Conservation (phyloP, 2,329 filamentous ascomycete species). For the Colletotrichum orchidophilum region DNA sequence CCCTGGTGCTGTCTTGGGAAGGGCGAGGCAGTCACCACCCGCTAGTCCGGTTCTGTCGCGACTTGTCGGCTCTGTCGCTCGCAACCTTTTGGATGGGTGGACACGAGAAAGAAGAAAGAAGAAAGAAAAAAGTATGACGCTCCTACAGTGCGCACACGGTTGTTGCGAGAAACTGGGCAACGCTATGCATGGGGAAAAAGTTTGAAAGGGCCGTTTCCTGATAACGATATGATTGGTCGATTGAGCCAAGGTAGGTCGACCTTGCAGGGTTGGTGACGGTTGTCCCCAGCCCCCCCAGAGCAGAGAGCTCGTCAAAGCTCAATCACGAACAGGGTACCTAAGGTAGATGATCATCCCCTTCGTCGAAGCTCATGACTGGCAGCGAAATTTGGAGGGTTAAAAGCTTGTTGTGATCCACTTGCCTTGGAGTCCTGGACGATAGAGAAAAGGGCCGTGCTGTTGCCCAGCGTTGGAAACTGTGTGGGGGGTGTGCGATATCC, state of each 20-base stretch:
- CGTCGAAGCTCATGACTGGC: constrained; percentile 27
- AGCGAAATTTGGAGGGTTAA: constrained; percentile 25
- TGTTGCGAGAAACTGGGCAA: background rate
- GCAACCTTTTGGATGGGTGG: background rate
- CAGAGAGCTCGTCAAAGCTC: constrained; percentile 16
- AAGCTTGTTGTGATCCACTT: constrained; percentile 35
- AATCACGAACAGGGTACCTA: constrained; percentile 23
- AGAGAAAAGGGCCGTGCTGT: constrained; percentile 16
- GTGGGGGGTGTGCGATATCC: constrained; percentile 11
- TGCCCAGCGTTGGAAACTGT: constrained; percentile 10
- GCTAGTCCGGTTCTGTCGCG: background rate
- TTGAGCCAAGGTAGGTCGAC: background rate
- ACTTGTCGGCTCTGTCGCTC: background rate
- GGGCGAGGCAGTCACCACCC: background rate
- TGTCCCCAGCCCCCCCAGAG: constrained; percentile 9
- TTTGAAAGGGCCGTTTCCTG: constrained; percentile 31
- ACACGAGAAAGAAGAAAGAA: background rate
- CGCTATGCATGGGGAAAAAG: background rate
- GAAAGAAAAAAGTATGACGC: constrained; percentile 12
- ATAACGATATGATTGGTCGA: constrained; percentile 26
- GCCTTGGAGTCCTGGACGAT: constrained; percentile 20
- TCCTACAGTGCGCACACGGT: constrained; percentile 22
- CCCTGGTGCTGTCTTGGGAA: background rate
- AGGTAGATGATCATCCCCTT: background rate
- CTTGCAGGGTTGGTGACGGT: constrained; percentile 12